Evolutionary conservation across 495 filamentous ascomycete species (phyloP), one percentile per base, ranked within the genome.

Genomic region (Friedmanniomyces endolithicus): DNA sequence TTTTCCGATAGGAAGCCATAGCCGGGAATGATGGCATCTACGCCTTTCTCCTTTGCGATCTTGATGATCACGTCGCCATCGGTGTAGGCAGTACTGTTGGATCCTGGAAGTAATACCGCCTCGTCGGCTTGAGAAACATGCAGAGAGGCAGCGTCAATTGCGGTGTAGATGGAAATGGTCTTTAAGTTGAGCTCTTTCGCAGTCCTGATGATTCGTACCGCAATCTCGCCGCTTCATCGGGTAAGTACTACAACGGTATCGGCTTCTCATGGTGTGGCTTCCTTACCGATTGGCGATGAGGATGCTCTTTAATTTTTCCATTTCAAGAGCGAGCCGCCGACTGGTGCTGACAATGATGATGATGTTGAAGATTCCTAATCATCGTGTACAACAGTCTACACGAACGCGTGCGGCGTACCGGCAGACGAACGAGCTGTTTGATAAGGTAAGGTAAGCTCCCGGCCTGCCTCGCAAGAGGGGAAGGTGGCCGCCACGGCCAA

Each of bases 1-100:
- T 82, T 82, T 45, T 83, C 80, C 2, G 71, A 75, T 22, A 83
- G 63, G 50, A 81, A 82, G 0, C 77, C 77, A 68, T 80, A 80
- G 12, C 77, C 77, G 4, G 77, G 77, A 47, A 78, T 77, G 37
- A 79, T 73, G 24, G 74, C 75, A 54, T 78, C 64, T 1, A 57
- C 74, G 19, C 68, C 48, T 23, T 68, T 53, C 14, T 56, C 56
- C 35, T 72, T 71, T 48, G 75, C 73, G 41, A 78, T 75, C 35
- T 67, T 58, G 52, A 78, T 71, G 20, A 78, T 77, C 35, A 65
- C 58, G 16, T 75, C 70, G 31, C 72, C 71, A 51, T 78, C 70
- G 9, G 73, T 67, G 54, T 78, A 77, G 19, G 71, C 74, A 46
- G 69, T 72, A 11, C 65, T 63, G 55, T 72, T 71, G 25, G 64